Evolutionary conservation across 352 stramenopile genomes (phyloP).

Genomic region (Phytophthora agathidicida): DNA sequence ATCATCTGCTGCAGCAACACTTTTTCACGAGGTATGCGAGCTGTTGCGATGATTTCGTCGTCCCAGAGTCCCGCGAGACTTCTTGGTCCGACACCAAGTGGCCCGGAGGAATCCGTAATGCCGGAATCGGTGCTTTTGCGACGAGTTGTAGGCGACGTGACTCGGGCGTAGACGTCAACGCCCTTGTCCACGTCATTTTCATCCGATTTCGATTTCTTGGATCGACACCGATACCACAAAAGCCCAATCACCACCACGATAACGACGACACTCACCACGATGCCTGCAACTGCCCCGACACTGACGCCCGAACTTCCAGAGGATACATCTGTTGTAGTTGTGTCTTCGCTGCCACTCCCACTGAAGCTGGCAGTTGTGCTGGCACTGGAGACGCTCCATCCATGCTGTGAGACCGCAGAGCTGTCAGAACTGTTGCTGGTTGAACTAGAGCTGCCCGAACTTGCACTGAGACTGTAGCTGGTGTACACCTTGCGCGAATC

Average conservation of each 20-base stretch:
- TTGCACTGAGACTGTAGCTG: no score
- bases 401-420: no score
- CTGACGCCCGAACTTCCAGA: not conserved
- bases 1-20: constrained; percentile 28
- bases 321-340: no score
- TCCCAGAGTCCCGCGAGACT: constrained; percentile 22
- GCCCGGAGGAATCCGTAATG: constrained; percentile 3
- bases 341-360: no score
- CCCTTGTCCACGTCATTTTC: not conserved
- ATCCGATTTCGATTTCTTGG: no score
- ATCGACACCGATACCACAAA: not conserved
- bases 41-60: constrained; percentile 25
- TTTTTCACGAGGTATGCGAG: constrained; percentile 35
- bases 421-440: no score
- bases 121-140: not conserved
- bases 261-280: constrained; percentile 6
- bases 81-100: constrained; percentile 1
- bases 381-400: no score
- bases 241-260: not conserved
- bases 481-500: no score
- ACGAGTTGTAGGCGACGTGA: not conserved
- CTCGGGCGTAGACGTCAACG: not conserved
- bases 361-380: no score
- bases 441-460: no score
- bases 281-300: constrained; percentile 9